These are phyloP conservation scores for Cladophialophora immunda DNA, from an alignment of 2,329 filamentous ascomycete genomes.

Conservation along the genomic window DNA sequence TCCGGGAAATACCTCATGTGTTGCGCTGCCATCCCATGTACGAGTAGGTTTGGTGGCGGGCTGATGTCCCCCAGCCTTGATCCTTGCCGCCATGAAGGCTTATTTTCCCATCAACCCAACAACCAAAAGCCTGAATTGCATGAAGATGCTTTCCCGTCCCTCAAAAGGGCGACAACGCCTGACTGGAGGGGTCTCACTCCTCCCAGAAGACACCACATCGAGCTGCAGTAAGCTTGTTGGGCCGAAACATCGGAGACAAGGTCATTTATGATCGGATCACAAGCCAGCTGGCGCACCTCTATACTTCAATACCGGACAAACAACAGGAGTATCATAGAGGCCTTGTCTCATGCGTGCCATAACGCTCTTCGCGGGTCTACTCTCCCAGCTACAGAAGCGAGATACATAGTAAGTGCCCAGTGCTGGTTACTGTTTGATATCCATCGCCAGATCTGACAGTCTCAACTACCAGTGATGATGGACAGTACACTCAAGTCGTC, in stretches of 20 bases:
- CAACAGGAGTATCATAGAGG: background rate
- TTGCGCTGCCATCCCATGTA: background rate
- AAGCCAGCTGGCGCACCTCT: background rate
- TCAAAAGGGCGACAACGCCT: background rate
- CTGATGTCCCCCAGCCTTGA: background rate
- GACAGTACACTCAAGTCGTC: slow-evolving; percentile 16
- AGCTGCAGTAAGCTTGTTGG: background rate
- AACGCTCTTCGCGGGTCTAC: slow-evolving; percentile 1
- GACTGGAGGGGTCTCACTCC: background rate
- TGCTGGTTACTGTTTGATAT: background rate
- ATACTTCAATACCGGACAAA: background rate
- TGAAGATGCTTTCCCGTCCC: background rate
- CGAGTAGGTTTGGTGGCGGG: slow-evolving; percentile 3
- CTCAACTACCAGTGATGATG: background rate
- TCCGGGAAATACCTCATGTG: background rate
- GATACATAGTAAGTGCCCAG: slow-evolving; percentile 2
- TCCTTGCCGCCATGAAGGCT: slow-evolving; percentile 4
- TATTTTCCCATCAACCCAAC: slow-evolving; percentile 9
- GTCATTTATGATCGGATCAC: background rate
- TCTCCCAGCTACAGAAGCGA: slow-evolving; percentile 5
- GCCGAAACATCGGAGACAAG: background rate
- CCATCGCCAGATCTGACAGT: background rate
- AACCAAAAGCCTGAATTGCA: background rate
- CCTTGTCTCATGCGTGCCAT: slow-evolving; percentile 11
- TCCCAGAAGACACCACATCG: background rate